These are phyloP conservation scores for Sporothrix dimorphospora DNA, from an alignment of 2,329 filamentous ascomycete genomes.

Conservation along the genomic window DNA sequence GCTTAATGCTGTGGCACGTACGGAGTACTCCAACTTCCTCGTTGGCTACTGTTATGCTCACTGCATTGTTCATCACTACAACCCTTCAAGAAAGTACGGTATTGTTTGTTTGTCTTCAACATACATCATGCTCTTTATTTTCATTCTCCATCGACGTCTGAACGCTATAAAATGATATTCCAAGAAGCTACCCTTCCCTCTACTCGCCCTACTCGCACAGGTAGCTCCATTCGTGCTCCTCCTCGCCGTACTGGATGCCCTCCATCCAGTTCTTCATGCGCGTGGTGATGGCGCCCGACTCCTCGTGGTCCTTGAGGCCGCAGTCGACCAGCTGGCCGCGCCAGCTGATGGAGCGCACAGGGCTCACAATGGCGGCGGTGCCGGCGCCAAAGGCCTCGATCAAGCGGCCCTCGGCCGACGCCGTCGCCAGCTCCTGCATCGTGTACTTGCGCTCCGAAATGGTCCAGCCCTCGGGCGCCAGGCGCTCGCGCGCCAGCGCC, in stretches of 20 bases:
- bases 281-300: conserved; percentile 83
- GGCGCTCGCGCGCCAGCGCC: conserved; percentile 78
- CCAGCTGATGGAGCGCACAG: conserved; percentile 88
- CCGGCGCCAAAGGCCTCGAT: conserved; percentile 93
- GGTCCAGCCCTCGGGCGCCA: conserved; percentile 85
- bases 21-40: neutral
- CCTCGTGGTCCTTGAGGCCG: conserved; percentile 76
- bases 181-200: neutral
- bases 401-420: conserved; percentile 79
- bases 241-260: conserved; percentile 91
- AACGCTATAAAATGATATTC: conserved; percentile 15
- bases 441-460: conserved; percentile 88
- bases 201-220: conserved; percentile 41
- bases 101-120: too few relatives aligned
- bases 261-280: conserved; percentile 98
- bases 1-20: neutral
- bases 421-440: conserved; percentile 83
- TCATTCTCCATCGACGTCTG: neutral
- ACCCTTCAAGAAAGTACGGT: neutral
- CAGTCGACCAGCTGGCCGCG: conserved; percentile 80
- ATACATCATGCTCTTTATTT: neutral
- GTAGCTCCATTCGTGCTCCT: conserved; percentile 89
- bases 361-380: conserved; percentile 91
- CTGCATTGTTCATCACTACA: neutral
- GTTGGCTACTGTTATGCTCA: neutral